A percentile compares a stretch with the other conserved stretches of the same genome.
Conservation (phyloP, 2,329 filamentous ascomycete species). For the Pseudogymnoascus sp. region DNA sequence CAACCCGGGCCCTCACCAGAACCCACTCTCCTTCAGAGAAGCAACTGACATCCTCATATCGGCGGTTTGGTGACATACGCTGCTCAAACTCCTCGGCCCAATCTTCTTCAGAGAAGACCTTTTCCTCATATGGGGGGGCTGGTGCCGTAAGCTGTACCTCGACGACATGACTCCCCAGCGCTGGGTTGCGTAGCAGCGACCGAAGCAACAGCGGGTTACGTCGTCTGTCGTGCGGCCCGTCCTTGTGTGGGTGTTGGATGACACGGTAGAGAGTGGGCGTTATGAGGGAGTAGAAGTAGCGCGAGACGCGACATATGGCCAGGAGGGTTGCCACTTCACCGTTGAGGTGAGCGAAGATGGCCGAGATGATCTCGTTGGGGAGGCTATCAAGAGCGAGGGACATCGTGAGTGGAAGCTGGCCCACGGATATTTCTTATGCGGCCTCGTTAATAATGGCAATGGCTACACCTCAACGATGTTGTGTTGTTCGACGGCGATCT, state of each 20-base stretch:
- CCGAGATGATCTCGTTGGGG: slow-evolving; percentile 1
- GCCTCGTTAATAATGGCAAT: background rate
- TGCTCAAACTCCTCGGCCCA: background rate
- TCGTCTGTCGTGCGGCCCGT: background rate
- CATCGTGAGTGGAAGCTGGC: background rate
- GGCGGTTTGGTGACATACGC: background rate
- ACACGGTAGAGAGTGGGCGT: background rate
- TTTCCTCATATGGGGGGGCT: background rate
- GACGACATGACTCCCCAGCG: background rate
- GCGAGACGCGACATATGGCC: background rate
- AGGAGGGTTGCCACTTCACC: background rate
- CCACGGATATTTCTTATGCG: background rate
- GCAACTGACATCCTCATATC: background rate
- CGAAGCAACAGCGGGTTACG: background rate
- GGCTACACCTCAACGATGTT: background rate
- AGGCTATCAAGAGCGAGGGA: background rate
- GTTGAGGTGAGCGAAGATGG: background rate
- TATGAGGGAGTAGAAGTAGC: background rate
- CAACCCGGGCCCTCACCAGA: background rate
- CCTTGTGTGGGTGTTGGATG: background rate
- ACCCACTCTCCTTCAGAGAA: background rate
- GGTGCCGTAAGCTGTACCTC: background rate
- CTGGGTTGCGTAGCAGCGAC: background rate
- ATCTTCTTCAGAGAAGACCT: background rate
- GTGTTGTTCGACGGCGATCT: background rate